A percentile compares a stretch with the other conserved stretches of the same genome.
These are phyloP conservation scores for Malus hybrid DNA, from an alignment of 331 rosid genomes.

Conservation along the genomic window DNA sequence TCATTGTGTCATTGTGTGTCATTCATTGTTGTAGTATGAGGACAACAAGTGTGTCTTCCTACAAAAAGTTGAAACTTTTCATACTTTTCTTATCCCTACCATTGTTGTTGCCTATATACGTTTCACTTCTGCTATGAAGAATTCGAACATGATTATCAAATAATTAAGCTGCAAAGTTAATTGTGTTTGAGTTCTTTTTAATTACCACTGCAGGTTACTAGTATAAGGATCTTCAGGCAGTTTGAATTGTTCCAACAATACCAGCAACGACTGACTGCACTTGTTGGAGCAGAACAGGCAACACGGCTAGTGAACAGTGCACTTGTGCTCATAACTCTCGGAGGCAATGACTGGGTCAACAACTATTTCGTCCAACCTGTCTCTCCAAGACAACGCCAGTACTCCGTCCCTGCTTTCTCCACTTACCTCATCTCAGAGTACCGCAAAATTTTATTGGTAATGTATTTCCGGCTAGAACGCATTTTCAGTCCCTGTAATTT, in stretches of 20 bases:
- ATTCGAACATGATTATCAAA: no score
- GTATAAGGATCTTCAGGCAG: slow-evolving; percentile 38
- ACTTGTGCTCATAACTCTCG: slow-evolving; percentile 36
- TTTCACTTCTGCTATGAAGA: no score
- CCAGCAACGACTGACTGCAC: slow-evolving; percentile 24
- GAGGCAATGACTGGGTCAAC: slow-evolving; percentile 57
- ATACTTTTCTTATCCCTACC: no score
- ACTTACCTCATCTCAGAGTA: slow-evolving; percentile 34
- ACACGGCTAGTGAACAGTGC: slow-evolving; percentile 22
- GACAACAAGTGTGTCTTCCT: no score
- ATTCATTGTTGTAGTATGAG: no score
- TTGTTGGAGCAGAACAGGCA: slow-evolving; percentile 28
- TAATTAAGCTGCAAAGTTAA: no score
- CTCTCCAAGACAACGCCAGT: slow-evolving; percentile 37
- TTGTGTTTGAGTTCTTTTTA: no score
- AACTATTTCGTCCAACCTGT: slow-evolving; percentile 35
- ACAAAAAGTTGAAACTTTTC: no score
- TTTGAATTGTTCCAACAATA: slow-evolving; percentile 30
- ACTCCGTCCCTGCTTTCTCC: slow-evolving; percentile 31
- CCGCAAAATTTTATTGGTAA: slow-evolving; percentile 27
- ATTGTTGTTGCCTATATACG: no score
- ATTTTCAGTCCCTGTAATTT: no score
- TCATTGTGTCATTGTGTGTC: no score
- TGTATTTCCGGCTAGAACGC: no score
- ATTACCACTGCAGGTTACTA: slow-evolving; percentile 7